Conservation (phyloP, 139 green algal species). For the Choricystis sp. region DNA sequence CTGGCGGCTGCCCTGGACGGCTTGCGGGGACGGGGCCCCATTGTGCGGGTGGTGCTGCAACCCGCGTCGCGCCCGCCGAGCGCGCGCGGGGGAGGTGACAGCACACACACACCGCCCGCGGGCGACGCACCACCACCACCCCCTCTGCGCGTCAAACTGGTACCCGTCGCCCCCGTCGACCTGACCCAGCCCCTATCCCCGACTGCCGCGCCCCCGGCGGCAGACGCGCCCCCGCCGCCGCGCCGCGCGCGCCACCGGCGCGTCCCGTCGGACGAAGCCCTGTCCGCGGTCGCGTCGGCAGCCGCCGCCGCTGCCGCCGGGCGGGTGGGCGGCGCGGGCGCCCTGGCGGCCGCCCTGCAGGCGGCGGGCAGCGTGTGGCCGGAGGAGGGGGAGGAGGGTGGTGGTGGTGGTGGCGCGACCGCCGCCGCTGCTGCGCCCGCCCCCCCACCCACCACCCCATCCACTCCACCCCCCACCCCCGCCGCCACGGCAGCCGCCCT, state of each 20-base stretch:
- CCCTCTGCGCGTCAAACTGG: too few species aligned
- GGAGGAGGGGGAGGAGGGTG: too few species aligned
- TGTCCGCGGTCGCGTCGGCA: conserved; percentile 26
- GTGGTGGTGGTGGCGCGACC: too few species aligned
- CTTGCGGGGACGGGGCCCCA: too few species aligned
- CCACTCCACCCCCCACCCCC: neutral
- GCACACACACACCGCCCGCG: too few species aligned
- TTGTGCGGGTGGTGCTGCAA: too few species aligned
- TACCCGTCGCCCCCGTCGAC: neutral
- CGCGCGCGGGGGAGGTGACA: too few species aligned
- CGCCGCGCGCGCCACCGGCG: conserved; percentile 20
- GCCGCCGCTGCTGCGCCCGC: conserved; percentile 5
- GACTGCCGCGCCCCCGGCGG: neutral
- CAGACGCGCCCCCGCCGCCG: too few species aligned
- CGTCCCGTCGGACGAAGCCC: conserved; percentile 60
- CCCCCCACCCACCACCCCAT: neutral
- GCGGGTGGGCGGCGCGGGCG: neutral
- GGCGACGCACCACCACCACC: too few species aligned
- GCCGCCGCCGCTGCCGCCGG: conserved; percentile 12
- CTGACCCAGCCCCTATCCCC: conserved; percentile 19
- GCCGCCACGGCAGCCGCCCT: neutral
- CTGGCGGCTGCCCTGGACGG: too few species aligned
- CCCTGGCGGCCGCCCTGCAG: neutral
- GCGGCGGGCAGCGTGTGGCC: neutral
- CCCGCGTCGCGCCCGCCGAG: too few species aligned